Percentiles rank a stretch among this genome's conserved stretches.
Conservation (phyloP, 2,329 filamentous ascomycete genomes). For the Arthrobotrys iridis region DNA sequence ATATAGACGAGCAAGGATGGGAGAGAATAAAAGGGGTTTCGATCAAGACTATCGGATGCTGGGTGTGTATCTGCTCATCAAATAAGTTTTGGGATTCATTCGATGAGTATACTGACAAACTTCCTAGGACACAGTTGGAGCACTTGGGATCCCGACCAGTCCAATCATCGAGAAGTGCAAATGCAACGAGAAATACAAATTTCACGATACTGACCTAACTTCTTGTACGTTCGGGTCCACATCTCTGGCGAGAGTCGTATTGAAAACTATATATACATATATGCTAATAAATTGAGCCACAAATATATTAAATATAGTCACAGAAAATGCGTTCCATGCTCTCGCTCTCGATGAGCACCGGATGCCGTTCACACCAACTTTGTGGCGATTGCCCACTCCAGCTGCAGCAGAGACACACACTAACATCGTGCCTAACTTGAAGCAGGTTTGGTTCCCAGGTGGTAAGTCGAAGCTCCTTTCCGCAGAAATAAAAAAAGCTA, state of each 20-base stretch:
- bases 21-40: constrained; percentile 60
- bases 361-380: constrained; percentile 67
- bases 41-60: constrained; percentile 66
- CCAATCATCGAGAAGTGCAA: constrained; percentile 51
- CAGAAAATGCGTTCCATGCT: constrained; percentile 70
- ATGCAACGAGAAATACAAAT: constrained; percentile 54
- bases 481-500: constrained; percentile 66
- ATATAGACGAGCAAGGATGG: constrained; percentile 42
- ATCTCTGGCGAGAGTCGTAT: no score
- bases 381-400: constrained; percentile 64
- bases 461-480: constrained; percentile 57
- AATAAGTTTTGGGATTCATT: background rate
- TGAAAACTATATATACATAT: no score
- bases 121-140: constrained; percentile 61
- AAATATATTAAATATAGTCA: no score
- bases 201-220: constrained; percentile 67
- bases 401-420: constrained; percentile 29
- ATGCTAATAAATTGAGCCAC: no score
- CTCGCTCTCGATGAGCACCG: constrained; percentile 70
- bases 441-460: constrained; percentile 66
- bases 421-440: constrained; percentile 37
- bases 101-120: background rate
- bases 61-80: constrained; percentile 58
- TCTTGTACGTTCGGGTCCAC: constrained; percentile 64
- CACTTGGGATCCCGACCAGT: constrained; percentile 63